Evolutionary conservation across 1,139 yeast species (phyloP).

Genomic region (Pneumocystis wakefieldiae): DNA sequence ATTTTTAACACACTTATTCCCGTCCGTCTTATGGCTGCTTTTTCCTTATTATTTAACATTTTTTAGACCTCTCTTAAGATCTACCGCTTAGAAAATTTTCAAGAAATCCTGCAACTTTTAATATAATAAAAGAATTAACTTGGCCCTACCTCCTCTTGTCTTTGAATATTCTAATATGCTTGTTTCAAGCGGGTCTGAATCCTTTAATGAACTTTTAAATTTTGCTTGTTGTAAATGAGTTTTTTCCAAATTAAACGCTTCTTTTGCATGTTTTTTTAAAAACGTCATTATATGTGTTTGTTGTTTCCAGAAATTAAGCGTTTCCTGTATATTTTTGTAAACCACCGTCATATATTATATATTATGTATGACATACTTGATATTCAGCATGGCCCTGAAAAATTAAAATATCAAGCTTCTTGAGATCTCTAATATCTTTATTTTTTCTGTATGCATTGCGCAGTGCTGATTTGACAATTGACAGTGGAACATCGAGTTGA

Average conservation of each 20-base stretch:
- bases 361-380: conserved; percentile 28
- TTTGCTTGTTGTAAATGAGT: neutral
- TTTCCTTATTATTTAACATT: neutral
- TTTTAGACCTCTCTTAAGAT: neutral
- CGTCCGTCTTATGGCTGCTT: neutral
- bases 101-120: neutral
- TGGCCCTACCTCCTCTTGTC: neutral
- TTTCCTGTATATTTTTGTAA: conserved; percentile 29
- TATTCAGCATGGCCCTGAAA: conserved; percentile 76
- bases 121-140: neutral
- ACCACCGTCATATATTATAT: too few relatives aligned
- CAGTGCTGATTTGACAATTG: conserved; percentile 63
- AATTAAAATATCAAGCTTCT: conserved; percentile 50
- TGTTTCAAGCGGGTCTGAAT: neutral
- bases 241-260: neutral
- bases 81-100: neutral
- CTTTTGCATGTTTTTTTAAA: neutral
- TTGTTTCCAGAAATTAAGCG: conserved; percentile 84
- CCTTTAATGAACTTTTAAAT: neutral
- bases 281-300: conserved; percentile 72
- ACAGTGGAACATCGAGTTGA: conserved; percentile 72
- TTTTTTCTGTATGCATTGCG: conserved; percentile 85
- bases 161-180: neutral
- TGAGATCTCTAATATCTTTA: conserved; percentile 53
- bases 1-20: too few relatives aligned